Percentiles rank a stretch among this genome's conserved stretches.
Conservation (phyloP, 1,139 yeast genomes). For the Blastobotrys persicus region DNA sequence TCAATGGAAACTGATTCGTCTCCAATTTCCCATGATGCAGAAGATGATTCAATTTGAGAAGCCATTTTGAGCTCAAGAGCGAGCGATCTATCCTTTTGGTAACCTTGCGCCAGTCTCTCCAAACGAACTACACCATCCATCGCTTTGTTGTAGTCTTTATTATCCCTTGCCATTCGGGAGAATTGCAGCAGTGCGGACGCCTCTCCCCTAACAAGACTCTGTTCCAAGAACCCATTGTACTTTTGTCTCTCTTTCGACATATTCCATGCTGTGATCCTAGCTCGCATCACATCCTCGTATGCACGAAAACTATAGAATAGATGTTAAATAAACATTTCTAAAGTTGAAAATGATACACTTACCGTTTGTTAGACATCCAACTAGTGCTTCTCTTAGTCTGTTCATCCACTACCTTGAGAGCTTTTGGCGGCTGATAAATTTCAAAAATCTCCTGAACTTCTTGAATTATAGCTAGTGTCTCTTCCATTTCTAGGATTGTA, state of each 20-base stretch:
- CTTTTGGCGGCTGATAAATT: not conserved
- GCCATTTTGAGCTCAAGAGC: conserved; percentile 7
- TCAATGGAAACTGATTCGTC: conserved; percentile 26
- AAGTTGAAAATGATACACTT: not conserved
- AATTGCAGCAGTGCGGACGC: conserved; percentile 14
- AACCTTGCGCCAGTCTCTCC: conserved; percentile 10
- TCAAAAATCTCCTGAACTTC: conserved; percentile 16
- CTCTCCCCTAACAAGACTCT: conserved; percentile 8
- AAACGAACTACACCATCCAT: conserved; percentile 17
- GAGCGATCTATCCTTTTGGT: not conserved
- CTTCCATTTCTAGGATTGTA: conserved; percentile 21
- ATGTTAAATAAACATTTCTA: not conserved
- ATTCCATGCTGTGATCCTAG: conserved; percentile 5
- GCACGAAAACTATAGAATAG: not conserved
- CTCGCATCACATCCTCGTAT: conserved; percentile 3
- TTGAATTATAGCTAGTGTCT: conserved; percentile 12
- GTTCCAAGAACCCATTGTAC: not conserved
- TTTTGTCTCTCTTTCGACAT: not conserved
- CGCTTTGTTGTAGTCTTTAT: conserved; percentile 14
- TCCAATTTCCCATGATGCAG: conserved; percentile 26
- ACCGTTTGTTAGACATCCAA: not conserved
- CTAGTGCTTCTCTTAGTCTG: not conserved
- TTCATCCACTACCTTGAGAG: not conserved
- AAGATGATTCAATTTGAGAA: conserved; percentile 20
- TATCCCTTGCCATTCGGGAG: conserved; percentile 25